Conservation (phyloP, 805 yeast species). For the Brettanomyces custersianus region DNA sequence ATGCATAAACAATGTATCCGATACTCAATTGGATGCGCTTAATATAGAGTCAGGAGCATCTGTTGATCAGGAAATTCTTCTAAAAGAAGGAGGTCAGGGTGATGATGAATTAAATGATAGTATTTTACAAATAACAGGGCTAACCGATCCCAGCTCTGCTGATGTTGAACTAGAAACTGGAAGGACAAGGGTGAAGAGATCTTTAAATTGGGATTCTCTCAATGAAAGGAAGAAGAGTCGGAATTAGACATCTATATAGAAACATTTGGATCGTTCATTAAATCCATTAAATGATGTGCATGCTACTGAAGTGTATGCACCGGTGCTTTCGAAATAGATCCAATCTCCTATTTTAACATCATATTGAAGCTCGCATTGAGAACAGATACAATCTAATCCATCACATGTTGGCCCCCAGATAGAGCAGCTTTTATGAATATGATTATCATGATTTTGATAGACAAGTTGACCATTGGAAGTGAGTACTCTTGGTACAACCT, state of each 20-base stretch:
- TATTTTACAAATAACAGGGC: constrained; percentile 7
- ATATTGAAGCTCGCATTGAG: constrained; percentile 41
- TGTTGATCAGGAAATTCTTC: constrained; percentile 8
- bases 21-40: too few relatives aligned
- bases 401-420: constrained; percentile 99
- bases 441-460: constrained; percentile 5
- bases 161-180: constrained; percentile 20
- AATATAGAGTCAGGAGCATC: too few relatives aligned
- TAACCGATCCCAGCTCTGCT: constrained; percentile 17
- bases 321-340: constrained; percentile 74
- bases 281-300: constrained; percentile 93
- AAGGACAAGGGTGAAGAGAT: constrained; percentile 13
- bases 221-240: not conserved
- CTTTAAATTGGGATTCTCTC: too few relatives aligned
- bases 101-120: constrained; percentile 20
- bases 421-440: constrained; percentile 33
- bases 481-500: constrained; percentile 61
- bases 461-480: constrained; percentile 37
- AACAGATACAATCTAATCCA: constrained; percentile 78
- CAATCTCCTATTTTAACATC: constrained; percentile 82
- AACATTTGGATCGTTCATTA: constrained; percentile 46
- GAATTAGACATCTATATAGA: constrained; percentile 42
- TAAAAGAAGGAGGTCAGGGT: constrained; percentile 19
- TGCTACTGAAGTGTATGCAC: constrained; percentile 91
- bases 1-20: too few relatives aligned